Conservation (phyloP, 202 grass and related monocot genomes). For the Eragrostis tef region DNA sequence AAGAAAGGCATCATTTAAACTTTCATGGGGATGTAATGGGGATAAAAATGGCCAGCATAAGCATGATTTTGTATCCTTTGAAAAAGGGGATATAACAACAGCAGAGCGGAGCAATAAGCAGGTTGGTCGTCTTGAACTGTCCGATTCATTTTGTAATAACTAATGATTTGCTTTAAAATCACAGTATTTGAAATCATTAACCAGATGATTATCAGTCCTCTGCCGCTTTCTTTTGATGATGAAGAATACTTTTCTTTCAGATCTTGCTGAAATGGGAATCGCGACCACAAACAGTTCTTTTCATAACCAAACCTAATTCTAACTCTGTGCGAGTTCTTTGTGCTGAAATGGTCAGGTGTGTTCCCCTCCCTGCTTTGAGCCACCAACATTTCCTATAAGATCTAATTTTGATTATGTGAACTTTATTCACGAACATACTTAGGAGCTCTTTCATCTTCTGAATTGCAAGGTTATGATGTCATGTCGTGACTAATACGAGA, state of each 20-base stretch:
- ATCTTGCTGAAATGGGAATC: conserved; percentile 99
- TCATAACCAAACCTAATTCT: conserved; percentile 95
- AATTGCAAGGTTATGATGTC: conserved; percentile 6
- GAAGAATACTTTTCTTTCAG: conserved; percentile 54
- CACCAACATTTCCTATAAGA: not conserved
- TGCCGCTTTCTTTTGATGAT: conserved; percentile 18
- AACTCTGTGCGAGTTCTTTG: conserved; percentile 70
- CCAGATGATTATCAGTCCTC: not conserved
- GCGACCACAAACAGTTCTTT: conserved; percentile 77
- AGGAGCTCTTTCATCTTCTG: conserved; percentile 17
- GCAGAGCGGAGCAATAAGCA: conserved; percentile 95
- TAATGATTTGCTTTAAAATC: conserved; percentile 3
- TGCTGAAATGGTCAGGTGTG: conserved; percentile 93
- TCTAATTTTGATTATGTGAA: conserved; percentile 34
- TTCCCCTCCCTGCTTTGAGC: conserved; percentile 40
- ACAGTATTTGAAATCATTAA: conserved; percentile 26
- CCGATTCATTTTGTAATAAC: conserved; percentile 24
- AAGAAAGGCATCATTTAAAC: conserved; percentile 81
- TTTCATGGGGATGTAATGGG: conserved; percentile 99
- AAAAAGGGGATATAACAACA: conserved; percentile 97
- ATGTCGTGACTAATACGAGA: not conserved
- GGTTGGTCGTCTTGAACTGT: conserved; percentile 51
- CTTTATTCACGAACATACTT: conserved; percentile 7
- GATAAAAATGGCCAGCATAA: conserved; percentile 94
- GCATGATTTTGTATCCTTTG: conserved; percentile 98